Percentiles rank a stretch among this genome's conserved stretches.
Conservation (phyloP, 192 early-diverging fungal species). For the Blastocladiella britannica region DNA sequence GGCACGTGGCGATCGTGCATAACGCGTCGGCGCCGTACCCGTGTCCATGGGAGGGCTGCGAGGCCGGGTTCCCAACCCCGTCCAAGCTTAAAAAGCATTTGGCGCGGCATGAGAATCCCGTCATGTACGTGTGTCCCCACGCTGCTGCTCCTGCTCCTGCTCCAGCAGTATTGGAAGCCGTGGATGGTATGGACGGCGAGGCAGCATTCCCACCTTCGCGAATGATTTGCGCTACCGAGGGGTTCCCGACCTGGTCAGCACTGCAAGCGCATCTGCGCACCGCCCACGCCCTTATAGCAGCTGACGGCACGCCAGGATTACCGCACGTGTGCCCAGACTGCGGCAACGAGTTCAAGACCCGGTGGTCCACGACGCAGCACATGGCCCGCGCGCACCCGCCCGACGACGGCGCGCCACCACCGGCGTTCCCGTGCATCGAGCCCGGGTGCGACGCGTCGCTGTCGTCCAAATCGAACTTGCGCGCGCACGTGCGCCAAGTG, state of each 20-base stretch:
- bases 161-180: neutral
- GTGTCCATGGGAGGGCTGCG: neutral
- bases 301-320: too few relatives aligned
- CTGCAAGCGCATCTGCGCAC: neutral
- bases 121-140: neutral
- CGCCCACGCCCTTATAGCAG: neutral
- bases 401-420: neutral
- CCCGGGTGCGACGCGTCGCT: neutral
- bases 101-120: neutral
- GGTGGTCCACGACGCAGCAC: too few relatives aligned
- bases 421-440: neutral
- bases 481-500: neutral
- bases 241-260: neutral
- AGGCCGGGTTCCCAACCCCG: neutral
- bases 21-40: neutral
- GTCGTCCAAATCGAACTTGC: neutral
- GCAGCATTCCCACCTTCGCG: neutral
- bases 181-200: neutral
- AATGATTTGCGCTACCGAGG: neutral
- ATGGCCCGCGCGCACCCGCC: neutral
- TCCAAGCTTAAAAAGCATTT: neutral
- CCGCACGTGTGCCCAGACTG: too few relatives aligned
- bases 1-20: neutral
- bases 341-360: too few relatives aligned
- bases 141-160: neutral